Percentiles rank a stretch among this genome's conserved stretches.
These are phyloP conservation scores for Aspergillus incahuasiensis DNA, from an alignment of 495 filamentous ascomycete genomes.

Conservation along the genomic window DNA sequence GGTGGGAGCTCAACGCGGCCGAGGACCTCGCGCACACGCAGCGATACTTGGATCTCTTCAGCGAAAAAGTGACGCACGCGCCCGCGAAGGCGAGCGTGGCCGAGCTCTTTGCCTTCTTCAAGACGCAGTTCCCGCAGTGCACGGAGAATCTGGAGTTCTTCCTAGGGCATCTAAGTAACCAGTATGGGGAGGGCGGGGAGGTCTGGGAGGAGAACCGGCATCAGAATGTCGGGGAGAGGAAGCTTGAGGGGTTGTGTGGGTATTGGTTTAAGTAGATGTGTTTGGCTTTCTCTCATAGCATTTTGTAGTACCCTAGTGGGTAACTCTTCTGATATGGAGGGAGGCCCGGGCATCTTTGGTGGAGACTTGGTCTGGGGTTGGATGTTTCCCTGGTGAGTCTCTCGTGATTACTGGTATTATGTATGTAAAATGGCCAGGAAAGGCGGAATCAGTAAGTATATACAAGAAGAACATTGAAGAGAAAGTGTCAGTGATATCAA, in stretches of 20 bases:
- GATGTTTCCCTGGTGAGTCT: too few relatives aligned
- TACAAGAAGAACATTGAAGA: too few relatives aligned
- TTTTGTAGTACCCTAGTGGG: too few relatives aligned
- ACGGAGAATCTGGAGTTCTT: slow-evolving; percentile 22
- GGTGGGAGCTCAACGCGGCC: slow-evolving; percentile 24
- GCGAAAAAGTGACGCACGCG: slow-evolving; percentile 22
- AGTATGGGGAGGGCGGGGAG: slow-evolving; percentile 21
- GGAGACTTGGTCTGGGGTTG: too few relatives aligned
- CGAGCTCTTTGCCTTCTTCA: slow-evolving; percentile 29
- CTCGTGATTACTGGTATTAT: too few relatives aligned
- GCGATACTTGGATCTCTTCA: slow-evolving; percentile 20
- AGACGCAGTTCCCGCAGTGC: slow-evolving; percentile 17
- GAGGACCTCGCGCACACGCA: slow-evolving; percentile 24
- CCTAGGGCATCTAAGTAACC: slow-evolving; percentile 18
- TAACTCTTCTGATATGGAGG: too few relatives aligned
- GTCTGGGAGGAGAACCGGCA: slow-evolving; percentile 25
- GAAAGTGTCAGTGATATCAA: too few relatives aligned
- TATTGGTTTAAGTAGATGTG: slow-evolving; percentile 3
- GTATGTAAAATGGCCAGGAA: too few relatives aligned
- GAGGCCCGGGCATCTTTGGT: too few relatives aligned
- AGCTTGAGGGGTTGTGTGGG: slow-evolving; percentile 9
- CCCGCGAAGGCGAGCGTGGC: slow-evolving; percentile 18
- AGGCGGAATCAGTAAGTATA: too few relatives aligned
- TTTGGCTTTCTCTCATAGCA: too few relatives aligned
- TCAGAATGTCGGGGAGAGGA: slow-evolving; percentile 14